Evolutionary conservation across 768 basidiomycete species (phyloP).

Genomic region (Tubosaeta sp.): DNA sequence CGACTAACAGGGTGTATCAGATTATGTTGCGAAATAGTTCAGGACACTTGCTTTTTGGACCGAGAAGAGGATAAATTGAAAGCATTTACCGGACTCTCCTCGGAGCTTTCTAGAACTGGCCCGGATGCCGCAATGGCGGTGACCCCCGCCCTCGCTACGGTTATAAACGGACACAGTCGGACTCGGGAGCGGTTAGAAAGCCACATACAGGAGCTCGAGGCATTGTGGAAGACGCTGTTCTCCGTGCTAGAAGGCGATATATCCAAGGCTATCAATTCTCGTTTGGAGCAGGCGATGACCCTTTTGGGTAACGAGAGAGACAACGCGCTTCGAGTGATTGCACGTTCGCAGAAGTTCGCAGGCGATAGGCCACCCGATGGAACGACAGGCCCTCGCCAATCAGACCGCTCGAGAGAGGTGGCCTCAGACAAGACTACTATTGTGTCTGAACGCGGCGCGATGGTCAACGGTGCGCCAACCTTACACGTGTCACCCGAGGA

Average conservation of each 20-base stretch:
- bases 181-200: slow-evolving; percentile 40
- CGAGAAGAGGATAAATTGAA: slow-evolving; percentile 45
- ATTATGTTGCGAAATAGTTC: slow-evolving; percentile 42
- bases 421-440: slow-evolving; percentile 9
- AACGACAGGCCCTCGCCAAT: slow-evolving; percentile 8
- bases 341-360: slow-evolving; percentile 15
- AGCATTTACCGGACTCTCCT: slow-evolving; percentile 47
- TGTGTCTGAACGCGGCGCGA: slow-evolving; percentile 10
- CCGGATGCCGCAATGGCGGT: slow-evolving; percentile 39
- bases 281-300: slow-evolving; percentile 31
- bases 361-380: slow-evolving; percentile 5
- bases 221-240: slow-evolving; percentile 46
- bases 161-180: slow-evolving; percentile 40
- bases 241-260: slow-evolving; percentile 39
- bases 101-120: slow-evolving; percentile 43
- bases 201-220: slow-evolving; percentile 37
- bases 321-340: slow-evolving; percentile 15
- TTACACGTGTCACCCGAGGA: slow-evolving; percentile 10
- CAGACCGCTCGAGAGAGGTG: slow-evolving; percentile 10
- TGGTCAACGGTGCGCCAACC: slow-evolving; percentile 5
- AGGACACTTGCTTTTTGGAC: slow-evolving; percentile 39
- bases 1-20: slow-evolving; percentile 27
- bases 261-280: slow-evolving; percentile 32
- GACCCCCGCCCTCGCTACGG: slow-evolving; percentile 43
- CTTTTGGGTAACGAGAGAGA: slow-evolving; percentile 32